A percentile compares a stretch with the other conserved stretches of the same genome.
Evolutionary conservation across 2,329 filamentous ascomycete species (phyloP).

Genomic region (Fusarium globosum): DNA sequence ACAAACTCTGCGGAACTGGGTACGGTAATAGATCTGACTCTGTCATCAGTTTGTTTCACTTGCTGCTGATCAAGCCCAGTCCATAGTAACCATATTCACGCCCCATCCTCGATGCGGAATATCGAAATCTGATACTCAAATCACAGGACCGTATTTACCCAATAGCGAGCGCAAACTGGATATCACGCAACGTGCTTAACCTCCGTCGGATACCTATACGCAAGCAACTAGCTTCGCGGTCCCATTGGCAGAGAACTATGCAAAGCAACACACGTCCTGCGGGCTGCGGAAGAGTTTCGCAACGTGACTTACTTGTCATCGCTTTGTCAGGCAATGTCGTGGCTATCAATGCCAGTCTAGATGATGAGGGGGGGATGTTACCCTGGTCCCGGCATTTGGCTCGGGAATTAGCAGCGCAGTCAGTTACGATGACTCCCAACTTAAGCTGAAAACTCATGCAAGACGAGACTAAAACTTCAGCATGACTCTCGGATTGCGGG

Average conservation of each 20-base stretch:
- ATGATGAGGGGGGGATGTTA: background rate
- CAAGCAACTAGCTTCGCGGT: background rate
- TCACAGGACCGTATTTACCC: fast-evolving
- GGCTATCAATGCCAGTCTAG: background rate
- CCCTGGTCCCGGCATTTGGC: background rate
- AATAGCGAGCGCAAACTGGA: background rate
- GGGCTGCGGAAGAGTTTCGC: too few species aligned
- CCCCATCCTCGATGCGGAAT: background rate
- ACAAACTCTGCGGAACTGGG: background rate
- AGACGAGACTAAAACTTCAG: background rate
- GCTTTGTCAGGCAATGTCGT: background rate
- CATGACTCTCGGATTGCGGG: background rate
- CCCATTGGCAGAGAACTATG: background rate
- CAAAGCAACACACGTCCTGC: background rate
- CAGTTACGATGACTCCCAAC: background rate
- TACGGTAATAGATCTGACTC: fast-evolving
- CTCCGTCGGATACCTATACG: background rate
- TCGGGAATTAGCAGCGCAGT: constrained; percentile 3
- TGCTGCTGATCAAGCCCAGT: background rate
- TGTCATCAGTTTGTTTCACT: background rate
- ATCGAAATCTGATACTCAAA: background rate
- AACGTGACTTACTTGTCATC: background rate
- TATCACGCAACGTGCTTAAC: background rate
- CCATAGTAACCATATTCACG: background rate
- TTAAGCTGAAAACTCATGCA: background rate